Evolutionary conservation across 108 stramenopile genomes (phyloP).

Genomic region (Nitzschia sp.): DNA sequence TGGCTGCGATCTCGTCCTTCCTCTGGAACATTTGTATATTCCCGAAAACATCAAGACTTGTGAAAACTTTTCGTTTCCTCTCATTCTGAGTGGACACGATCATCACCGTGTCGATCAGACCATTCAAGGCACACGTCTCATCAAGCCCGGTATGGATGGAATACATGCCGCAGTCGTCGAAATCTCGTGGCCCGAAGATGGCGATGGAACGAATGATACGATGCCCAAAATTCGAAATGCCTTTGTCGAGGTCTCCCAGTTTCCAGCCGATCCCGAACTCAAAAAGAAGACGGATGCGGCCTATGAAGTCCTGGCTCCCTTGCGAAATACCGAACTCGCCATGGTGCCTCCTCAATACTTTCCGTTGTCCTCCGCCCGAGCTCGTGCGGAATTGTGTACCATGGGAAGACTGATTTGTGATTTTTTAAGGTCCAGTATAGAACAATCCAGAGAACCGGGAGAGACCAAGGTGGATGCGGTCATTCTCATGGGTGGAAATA

Average conservation of each 20-base stretch:
- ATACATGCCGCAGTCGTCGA: slow-evolving; percentile 44
- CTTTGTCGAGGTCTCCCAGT: slow-evolving; percentile 34
- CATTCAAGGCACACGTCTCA: slow-evolving; percentile 43
- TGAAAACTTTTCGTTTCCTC: slow-evolving; percentile 49
- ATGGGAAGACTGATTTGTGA: slow-evolving; percentile 47
- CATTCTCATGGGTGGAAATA: slow-evolving; percentile 36
- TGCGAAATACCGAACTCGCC: slow-evolving; percentile 47
- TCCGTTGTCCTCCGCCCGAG: slow-evolving; percentile 32
- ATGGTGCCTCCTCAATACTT: slow-evolving; percentile 34
- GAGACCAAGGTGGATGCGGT: slow-evolving; percentile 20
- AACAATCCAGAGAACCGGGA: slow-evolving; percentile 8
- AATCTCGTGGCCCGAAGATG: slow-evolving; percentile 29
- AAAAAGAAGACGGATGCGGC: slow-evolving; percentile 31
- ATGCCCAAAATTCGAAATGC: slow-evolving; percentile 22
- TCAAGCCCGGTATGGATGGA: slow-evolving; percentile 52
- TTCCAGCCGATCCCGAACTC: slow-evolving; percentile 28
- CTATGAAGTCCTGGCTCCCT: slow-evolving; percentile 43
- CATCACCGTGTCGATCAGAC: slow-evolving; percentile 54
- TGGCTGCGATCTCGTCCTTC: slow-evolving; percentile 45
- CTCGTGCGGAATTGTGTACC: slow-evolving; percentile 32
- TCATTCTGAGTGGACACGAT: slow-evolving; percentile 52
- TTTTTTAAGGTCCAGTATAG: slow-evolving; percentile 29
- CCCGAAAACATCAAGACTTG: slow-evolving; percentile 52
- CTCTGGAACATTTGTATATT: slow-evolving; percentile 48
- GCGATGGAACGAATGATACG: not conserved